Conservation (phyloP, 108 stramenopile genomes). For the Chaetoceros muelleri region DNA sequence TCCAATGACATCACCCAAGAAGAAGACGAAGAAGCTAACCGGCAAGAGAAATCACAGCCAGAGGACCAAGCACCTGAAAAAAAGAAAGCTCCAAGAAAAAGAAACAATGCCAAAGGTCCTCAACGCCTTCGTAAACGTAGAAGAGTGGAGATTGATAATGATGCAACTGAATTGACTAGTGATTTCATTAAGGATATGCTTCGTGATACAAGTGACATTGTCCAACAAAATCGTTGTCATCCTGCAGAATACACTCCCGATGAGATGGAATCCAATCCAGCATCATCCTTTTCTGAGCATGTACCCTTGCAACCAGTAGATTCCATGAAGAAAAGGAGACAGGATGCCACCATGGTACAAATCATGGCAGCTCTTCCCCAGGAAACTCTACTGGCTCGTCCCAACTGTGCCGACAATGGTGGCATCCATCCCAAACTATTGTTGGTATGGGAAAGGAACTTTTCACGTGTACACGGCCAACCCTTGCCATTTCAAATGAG, state of each 20-base stretch:
- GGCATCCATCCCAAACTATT: slow-evolving; percentile 51
- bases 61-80: neutral
- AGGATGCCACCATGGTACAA: neutral
- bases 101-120: slow-evolving; percentile 13
- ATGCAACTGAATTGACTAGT: slow-evolving; percentile 60
- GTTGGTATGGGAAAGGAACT: slow-evolving; percentile 49
- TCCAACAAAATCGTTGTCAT: slow-evolving; percentile 29
- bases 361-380: slow-evolving; percentile 12
- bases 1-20: neutral
- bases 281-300: slow-evolving; percentile 8
- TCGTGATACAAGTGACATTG: slow-evolving; percentile 57
- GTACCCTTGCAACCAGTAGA: slow-evolving; percentile 11
- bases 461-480: slow-evolving; percentile 39
- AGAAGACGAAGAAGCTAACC: slow-evolving; percentile 22
- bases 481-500: slow-evolving; percentile 47
- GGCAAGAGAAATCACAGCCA: no score
- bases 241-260: slow-evolving; percentile 43
- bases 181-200: slow-evolving; percentile 75
- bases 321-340: neutral
- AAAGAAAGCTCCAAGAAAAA: slow-evolving; percentile 5
- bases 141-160: slow-evolving; percentile 76
- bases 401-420: slow-evolving; percentile 66
- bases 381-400: slow-evolving; percentile 49
- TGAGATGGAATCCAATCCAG: slow-evolving; percentile 19
- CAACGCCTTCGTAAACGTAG: slow-evolving; percentile 64